A percentile compares a stretch with the other conserved stretches of the same genome.
These are phyloP conservation scores for Syzygium aqueum DNA, from an alignment of 345 rosid genomes.

Conservation along the genomic window DNA sequence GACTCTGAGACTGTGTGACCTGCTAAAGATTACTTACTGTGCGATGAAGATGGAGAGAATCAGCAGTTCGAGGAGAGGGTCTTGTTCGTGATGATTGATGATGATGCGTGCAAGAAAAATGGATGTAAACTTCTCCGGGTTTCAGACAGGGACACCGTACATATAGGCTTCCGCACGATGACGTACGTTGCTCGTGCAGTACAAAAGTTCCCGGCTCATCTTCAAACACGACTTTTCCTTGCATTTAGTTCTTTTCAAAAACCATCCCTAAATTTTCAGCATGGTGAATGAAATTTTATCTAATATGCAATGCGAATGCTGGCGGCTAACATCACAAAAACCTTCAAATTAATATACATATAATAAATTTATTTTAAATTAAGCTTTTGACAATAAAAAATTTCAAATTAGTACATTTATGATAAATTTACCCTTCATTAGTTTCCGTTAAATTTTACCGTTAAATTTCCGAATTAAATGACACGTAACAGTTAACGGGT, in stretches of 20 bases:
- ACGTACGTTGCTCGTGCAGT: neutral
- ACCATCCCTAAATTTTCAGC: too few relatives aligned
- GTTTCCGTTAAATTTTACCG: neutral
- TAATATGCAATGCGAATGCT: too few relatives aligned
- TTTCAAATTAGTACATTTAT: rapidly evolving
- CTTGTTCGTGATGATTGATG: neutral
- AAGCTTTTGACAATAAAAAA: too few relatives aligned
- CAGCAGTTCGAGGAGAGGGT: neutral
- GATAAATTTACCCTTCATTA: rapidly evolving
- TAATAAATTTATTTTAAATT: too few relatives aligned
- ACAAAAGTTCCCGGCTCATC: neutral
- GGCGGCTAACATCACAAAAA: too few relatives aligned
- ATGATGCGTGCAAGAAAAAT: neutral
- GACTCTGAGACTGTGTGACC: neutral
- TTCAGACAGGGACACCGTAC: neutral
- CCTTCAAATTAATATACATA: too few relatives aligned
- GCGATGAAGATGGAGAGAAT: neutral
- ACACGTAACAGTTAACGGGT: rapidly evolving
- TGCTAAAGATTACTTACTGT: neutral
- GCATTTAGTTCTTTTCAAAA: neutral
- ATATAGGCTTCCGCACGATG: neutral
- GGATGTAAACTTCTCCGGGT: neutral
- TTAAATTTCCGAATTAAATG: too few relatives aligned
- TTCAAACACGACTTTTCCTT: neutral
- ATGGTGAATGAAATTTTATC: too few relatives aligned